These are phyloP conservation scores for Amylostereum chailletii DNA, from an alignment of 1,284 basidiomycete species.

Conservation along the genomic window DNA sequence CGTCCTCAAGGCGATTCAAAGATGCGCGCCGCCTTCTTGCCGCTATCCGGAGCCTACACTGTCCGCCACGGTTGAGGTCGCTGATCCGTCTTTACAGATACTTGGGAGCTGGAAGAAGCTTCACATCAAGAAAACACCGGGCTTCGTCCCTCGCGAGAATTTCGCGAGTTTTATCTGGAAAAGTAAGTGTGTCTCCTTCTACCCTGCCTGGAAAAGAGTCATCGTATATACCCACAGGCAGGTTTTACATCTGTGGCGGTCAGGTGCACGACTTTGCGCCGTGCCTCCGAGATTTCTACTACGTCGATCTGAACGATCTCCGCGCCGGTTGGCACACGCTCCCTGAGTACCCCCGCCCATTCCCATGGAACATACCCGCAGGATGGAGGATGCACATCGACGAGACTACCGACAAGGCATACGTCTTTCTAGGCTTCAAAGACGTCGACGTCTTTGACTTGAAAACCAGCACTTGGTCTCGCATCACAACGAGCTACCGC, in stretches of 20 bases:
- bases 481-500: slow-evolving; percentile 17
- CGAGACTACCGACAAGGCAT: slow-evolving; percentile 19
- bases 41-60: slow-evolving; percentile 19
- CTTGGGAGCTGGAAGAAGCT: slow-evolving; percentile 22
- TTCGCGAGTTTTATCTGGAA: slow-evolving; percentile 20
- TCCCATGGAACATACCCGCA: slow-evolving; percentile 8
- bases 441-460: slow-evolving; percentile 26
- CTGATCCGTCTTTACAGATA: slow-evolving; percentile 17
- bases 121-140: slow-evolving; percentile 12
- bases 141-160: slow-evolving; percentile 12
- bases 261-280: slow-evolving; percentile 16
- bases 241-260: slow-evolving; percentile 27
- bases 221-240: slow-evolving; percentile 14
- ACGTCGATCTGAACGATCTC: slow-evolving; percentile 21
- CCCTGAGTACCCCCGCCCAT: slow-evolving; percentile 19
- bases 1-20: not conserved
- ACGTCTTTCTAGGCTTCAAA: slow-evolving; percentile 21
- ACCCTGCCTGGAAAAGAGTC: not conserved
- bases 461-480: slow-evolving; percentile 20
- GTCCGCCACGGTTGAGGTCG: slow-evolving; percentile 12
- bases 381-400: slow-evolving; percentile 19
- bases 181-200: slow-evolving; percentile 8
- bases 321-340: slow-evolving; percentile 22
- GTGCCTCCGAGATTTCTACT: slow-evolving; percentile 25
- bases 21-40: not conserved